Evolutionary conservation across 2,329 filamentous ascomycete species (phyloP).

Genomic region (Microsporum canis): DNA sequence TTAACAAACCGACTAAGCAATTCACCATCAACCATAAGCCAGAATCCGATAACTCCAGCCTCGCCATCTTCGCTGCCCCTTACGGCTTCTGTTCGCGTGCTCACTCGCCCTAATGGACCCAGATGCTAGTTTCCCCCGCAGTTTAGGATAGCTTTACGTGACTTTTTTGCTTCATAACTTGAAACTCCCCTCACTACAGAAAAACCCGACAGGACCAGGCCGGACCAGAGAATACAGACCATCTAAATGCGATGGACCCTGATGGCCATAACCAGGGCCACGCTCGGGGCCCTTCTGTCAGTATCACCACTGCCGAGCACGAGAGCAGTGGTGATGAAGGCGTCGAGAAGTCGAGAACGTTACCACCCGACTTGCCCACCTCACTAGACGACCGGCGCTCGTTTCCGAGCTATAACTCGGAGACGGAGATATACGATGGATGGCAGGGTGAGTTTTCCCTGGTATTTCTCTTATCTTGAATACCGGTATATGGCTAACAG

Average conservation of each 20-base stretch:
- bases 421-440: constrained; percentile 97
- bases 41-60: background rate
- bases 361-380: constrained; percentile 78
- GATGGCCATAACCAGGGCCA: constrained; percentile 23
- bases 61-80: background rate
- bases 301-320: background rate
- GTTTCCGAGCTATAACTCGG: constrained; percentile 56
- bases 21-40: background rate
- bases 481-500: background rate
- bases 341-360: constrained; percentile 27
- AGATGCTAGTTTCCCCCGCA: constrained; percentile 4
- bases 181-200: background rate
- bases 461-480: background rate
- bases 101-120: constrained; percentile 3
- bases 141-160: constrained; percentile 1
- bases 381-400: constrained; percentile 79
- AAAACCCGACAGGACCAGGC: background rate
- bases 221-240: background rate
- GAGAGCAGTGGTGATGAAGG: constrained; percentile 7
- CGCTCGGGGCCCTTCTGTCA: constrained; percentile 11
- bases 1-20: background rate
- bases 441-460: constrained; percentile 67
- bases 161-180: background rate
- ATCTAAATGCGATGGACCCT: constrained; percentile 23
- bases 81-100: background rate